A percentile compares a stretch with the other conserved stretches of the same genome.
phyloP scores from a whole-genome alignment of 2,329 filamentous ascomycete genomes.

The Fusarium scirpi region DNA sequence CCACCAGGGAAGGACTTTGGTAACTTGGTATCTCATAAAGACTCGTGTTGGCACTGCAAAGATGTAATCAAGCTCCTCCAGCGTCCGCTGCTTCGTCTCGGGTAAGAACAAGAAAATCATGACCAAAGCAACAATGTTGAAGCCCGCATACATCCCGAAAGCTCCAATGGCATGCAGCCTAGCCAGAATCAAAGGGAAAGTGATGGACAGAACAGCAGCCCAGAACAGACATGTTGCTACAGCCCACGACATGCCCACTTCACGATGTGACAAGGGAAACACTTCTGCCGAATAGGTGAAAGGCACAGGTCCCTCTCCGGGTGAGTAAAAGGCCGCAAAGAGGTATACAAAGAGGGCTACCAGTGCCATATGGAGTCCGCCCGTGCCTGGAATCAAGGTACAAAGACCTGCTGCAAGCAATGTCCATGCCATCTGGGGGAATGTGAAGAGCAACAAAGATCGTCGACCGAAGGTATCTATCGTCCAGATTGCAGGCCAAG shows the following conservation, averaged over 20 bases:
- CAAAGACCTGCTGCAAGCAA: conserved; percentile 59
- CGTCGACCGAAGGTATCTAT: conserved; percentile 70
- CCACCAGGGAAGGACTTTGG: conserved; percentile 70
- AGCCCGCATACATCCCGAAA: conserved; percentile 66
- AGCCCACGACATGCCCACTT: conserved; percentile 77
- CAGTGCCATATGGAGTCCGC: conserved; percentile 55
- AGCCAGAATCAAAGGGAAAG: conserved; percentile 68
- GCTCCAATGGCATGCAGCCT: conserved; percentile 60
- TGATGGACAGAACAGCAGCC: conserved; percentile 72
- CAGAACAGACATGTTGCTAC: conserved; percentile 74
- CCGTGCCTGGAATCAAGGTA: conserved; percentile 60
- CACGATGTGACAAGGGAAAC: conserved; percentile 76
- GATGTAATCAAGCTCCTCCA: conserved; percentile 69
- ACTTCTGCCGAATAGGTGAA: conserved; percentile 78
- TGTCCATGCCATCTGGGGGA: conserved; percentile 58
- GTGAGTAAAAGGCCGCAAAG: conserved; percentile 64
- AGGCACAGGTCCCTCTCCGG: conserved; percentile 73
- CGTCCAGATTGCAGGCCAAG: conserved; percentile 68
- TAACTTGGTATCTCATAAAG: conserved; percentile 69
- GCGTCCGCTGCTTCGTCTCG: conserved; percentile 68
- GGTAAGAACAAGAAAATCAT: conserved; percentile 69
- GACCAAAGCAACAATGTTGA: conserved; percentile 66
- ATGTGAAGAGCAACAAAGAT: conserved; percentile 59
- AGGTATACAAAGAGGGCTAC: conserved; percentile 69
- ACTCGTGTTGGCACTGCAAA: conserved; percentile 69